These are phyloP conservation scores for Spiromastix sp. DNA, from an alignment of 2,329 filamentous ascomycete species.

Conservation along the genomic window DNA sequence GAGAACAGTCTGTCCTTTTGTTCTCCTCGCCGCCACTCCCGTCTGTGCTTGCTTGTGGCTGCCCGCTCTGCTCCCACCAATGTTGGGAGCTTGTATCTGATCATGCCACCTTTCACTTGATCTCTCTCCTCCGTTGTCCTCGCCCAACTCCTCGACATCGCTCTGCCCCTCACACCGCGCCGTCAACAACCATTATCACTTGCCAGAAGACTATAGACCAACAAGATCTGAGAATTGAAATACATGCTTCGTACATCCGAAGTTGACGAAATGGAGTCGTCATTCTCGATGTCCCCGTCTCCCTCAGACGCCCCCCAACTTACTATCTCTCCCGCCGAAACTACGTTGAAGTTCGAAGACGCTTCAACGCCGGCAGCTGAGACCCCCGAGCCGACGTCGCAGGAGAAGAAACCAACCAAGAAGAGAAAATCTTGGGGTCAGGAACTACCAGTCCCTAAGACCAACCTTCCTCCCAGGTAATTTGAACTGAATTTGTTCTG, in stretches of 20 bases:
- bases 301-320: constrained; percentile 26
- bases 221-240: neutral
- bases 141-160: constrained; percentile 6
- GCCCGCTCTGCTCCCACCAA: constrained; percentile 11
- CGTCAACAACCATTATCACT: neutral
- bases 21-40: too few species aligned
- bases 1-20: constrained; percentile 27
- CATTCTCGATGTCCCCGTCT: constrained; percentile 21
- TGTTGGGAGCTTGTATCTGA: constrained; percentile 19
- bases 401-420: constrained; percentile 66
- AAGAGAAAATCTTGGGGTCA: constrained; percentile 99
- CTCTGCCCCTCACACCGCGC: neutral
- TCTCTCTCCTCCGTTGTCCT: constrained; percentile 2
- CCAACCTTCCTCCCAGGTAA: constrained; percentile 82
- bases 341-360: constrained; percentile 21
- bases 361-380: constrained; percentile 16
- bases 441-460: constrained; percentile 91
- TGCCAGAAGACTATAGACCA: neutral
- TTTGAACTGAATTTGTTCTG: constrained; percentile 1
- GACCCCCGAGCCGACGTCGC: constrained; percentile 21
- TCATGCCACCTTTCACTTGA: constrained; percentile 29
- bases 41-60: constrained; percentile 1
- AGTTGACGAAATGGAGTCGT: constrained; percentile 21
- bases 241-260: too few species aligned
- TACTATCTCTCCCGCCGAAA: constrained; percentile 32